Conservation (phyloP, 192 early-diverging fungal species). For the Podila horticola region DNA sequence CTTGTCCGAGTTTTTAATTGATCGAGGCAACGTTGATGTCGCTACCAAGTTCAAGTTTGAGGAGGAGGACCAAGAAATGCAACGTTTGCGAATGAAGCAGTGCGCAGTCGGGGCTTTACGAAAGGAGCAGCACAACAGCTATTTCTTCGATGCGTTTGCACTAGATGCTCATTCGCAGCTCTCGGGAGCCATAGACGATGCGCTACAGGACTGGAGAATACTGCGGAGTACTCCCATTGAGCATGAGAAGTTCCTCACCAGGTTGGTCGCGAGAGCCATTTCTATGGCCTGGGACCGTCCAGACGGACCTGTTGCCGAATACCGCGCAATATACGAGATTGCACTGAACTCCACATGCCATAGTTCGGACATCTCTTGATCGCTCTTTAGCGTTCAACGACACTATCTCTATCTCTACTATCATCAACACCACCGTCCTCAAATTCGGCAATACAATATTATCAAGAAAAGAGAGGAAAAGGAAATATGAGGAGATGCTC, state of each 20-base stretch:
- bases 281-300: slow-evolving; percentile 59
- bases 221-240: slow-evolving; percentile 24
- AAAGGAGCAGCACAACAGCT: slow-evolving; percentile 52
- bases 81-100: slow-evolving; percentile 36
- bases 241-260: slow-evolving; percentile 56
- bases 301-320: slow-evolving; percentile 60
- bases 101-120: slow-evolving; percentile 15
- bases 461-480: too few relatives aligned
- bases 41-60: slow-evolving; percentile 12
- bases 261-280: slow-evolving; percentile 57
- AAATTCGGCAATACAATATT: too few relatives aligned
- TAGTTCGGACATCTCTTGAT: neutral
- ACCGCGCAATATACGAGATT: slow-evolving; percentile 53
- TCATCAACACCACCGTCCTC: too few relatives aligned
- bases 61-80: slow-evolving; percentile 10
- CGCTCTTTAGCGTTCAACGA: neutral
- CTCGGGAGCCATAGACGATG: slow-evolving; percentile 51
- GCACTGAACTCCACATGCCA: slow-evolving; percentile 30
- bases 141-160: slow-evolving; percentile 52
- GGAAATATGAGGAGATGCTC: too few relatives aligned
- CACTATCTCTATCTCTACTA: too few relatives aligned
- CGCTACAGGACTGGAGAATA: slow-evolving; percentile 36
- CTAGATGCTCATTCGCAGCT: slow-evolving; percentile 36
- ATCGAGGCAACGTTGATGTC: slow-evolving; percentile 46
- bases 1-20: slow-evolving; percentile 61